phyloP scores from a whole-genome alignment of 2,329 filamentous ascomycete species.

The Ophiostoma fasciatum region DNA sequence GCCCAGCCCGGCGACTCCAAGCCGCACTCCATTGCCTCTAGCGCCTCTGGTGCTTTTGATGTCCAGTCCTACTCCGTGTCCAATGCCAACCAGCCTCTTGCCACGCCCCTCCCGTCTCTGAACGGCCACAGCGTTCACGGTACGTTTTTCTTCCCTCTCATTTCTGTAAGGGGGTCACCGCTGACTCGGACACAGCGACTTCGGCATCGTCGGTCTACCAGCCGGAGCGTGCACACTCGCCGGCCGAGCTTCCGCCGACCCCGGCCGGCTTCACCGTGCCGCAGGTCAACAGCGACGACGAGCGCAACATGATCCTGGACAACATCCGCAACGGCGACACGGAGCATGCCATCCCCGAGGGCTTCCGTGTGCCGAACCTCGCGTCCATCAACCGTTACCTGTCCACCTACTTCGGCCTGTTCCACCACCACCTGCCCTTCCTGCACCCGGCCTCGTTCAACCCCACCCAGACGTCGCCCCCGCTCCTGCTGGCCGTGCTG shows the following conservation, averaged over 20 bases:
- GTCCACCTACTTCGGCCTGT: conserved; percentile 90
- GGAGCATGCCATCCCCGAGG: conserved; percentile 71
- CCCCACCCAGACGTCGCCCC: conserved; percentile 63
- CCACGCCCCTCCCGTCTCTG: conserved; percentile 51
- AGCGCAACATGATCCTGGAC: conserved; percentile 71
- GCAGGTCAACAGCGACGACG: conserved; percentile 70
- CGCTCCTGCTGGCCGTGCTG: conserved; percentile 74
- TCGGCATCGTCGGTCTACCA: conserved; percentile 61
- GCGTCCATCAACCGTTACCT: conserved; percentile 80
- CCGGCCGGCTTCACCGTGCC: conserved; percentile 57
- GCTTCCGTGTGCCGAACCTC: conserved; percentile 73
- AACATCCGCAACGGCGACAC: conserved; percentile 71
- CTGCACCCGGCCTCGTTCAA: conserved; percentile 84
- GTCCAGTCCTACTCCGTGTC: conserved; percentile 48
- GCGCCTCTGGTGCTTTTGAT: conserved; percentile 51
- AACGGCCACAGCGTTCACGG: conserved; percentile 47
- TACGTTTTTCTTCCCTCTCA: conserved; percentile 29
- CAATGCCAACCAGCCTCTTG: conserved; percentile 40
- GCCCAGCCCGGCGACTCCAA: conserved; percentile 58
- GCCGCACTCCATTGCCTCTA: conserved; percentile 57
- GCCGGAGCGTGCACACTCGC: conserved; percentile 51
- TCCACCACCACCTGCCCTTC: conserved; percentile 94
- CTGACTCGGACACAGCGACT: conserved; percentile 28
- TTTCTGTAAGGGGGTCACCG: conserved; percentile 30
- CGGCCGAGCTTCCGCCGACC: conserved; percentile 54